Evolutionary conservation across 768 basidiomycete species (phyloP).

Genomic region (Asterophora parasitica): DNA sequence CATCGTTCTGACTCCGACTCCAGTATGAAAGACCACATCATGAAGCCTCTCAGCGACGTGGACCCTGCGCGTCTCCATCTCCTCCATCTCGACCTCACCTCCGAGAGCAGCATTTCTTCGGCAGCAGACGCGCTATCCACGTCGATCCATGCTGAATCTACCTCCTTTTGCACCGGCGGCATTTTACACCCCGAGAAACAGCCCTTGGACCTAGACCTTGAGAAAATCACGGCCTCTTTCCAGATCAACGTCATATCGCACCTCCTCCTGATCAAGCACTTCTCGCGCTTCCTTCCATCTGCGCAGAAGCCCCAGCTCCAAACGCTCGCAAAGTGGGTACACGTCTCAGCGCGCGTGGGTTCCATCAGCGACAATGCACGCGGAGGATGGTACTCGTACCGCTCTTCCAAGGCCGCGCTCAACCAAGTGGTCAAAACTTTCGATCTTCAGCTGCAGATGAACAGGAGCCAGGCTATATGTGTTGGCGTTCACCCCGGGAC

Average conservation of each 20-base stretch:
- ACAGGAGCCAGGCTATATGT: slow-evolving; percentile 43
- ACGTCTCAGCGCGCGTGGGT: slow-evolving; percentile 55
- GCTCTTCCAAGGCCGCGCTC: slow-evolving; percentile 57
- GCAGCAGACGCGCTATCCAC: slow-evolving; percentile 40
- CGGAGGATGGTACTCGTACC: slow-evolving; percentile 63
- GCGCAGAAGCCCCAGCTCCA: slow-evolving; percentile 18
- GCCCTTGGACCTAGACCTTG: slow-evolving; percentile 42
- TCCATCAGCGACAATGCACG: slow-evolving; percentile 52
- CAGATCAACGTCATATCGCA: slow-evolving; percentile 58
- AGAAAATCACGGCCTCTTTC: slow-evolving; percentile 40
- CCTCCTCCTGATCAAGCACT: slow-evolving; percentile 58
- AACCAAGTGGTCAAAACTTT: slow-evolving; percentile 62
- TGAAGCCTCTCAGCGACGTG: slow-evolving; percentile 37
- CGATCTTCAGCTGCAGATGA: slow-evolving; percentile 47
- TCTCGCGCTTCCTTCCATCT: slow-evolving; percentile 50
- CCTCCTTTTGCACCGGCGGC: slow-evolving; percentile 53
- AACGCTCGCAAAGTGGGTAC: slow-evolving; percentile 50
- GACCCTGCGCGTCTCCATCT: slow-evolving; percentile 41
- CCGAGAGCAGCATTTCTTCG: slow-evolving; percentile 44
- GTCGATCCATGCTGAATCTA: slow-evolving; percentile 32
- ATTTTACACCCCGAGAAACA: slow-evolving; percentile 52
- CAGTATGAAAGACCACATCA: slow-evolving; percentile 35
- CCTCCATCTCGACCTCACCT: slow-evolving; percentile 46
- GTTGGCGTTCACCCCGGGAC: slow-evolving; percentile 59
- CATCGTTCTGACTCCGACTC: slow-evolving; percentile 37